Evolutionary conservation across 768 basidiomycete genomes (phyloP).

Genomic region (Calocera cornea): DNA sequence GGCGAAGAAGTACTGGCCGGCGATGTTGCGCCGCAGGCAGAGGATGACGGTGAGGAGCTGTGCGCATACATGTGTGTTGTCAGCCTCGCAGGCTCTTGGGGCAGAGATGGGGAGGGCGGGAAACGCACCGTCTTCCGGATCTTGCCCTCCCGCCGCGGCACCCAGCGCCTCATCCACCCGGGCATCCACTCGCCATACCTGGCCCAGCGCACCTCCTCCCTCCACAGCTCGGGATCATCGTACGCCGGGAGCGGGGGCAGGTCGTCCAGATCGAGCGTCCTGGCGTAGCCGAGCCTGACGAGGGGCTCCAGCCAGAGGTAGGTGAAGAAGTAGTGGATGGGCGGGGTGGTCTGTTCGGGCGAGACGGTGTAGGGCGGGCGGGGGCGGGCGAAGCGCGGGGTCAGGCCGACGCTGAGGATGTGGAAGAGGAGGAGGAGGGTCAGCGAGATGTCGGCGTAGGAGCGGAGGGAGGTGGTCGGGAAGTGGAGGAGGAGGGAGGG

Average conservation of each 20-base stretch:
- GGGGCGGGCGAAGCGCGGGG: not conserved
- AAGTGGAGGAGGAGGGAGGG: not conserved
- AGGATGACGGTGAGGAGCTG: conserved; percentile 3
- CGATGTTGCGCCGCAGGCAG: not conserved
- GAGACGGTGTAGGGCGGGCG: not conserved
- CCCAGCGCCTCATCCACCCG: not conserved
- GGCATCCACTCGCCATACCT: not conserved
- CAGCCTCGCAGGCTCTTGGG: too few relatives aligned
- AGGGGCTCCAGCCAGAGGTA: not conserved
- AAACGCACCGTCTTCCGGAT: not conserved
- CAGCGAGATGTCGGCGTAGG: not conserved
- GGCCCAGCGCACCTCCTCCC: not conserved
- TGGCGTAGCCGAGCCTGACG: not conserved
- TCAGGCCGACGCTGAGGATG: not conserved
- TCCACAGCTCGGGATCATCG: not conserved
- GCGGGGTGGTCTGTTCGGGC: not conserved
- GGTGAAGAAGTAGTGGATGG: conserved; percentile 2
- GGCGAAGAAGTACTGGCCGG: not conserved
- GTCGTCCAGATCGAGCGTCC: not conserved
- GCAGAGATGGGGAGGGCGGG: too few relatives aligned
- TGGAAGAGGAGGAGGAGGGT: not conserved
- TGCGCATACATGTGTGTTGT: not conserved
- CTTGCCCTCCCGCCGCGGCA: not conserved
- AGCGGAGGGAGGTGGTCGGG: not conserved
- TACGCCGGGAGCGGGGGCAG: not conserved